These are phyloP conservation scores for Corylus americana DNA, from an alignment of 306 rosid species.

Conservation along the genomic window DNA sequence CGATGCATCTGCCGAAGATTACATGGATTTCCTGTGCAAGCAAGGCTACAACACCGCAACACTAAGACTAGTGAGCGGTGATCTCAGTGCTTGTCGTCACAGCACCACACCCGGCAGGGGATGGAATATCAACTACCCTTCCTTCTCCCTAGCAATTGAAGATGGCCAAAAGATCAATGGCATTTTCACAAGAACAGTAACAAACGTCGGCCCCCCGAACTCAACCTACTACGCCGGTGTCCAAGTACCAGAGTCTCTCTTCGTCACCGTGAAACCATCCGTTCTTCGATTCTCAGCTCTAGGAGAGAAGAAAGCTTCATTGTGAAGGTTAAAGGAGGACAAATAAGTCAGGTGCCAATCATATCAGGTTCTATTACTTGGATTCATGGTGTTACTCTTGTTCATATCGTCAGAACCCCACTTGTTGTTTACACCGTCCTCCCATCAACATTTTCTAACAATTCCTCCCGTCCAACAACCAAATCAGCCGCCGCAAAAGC, in stretches of 20 bases:
- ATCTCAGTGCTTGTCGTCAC: constrained; percentile 21
- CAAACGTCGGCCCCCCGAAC: constrained; percentile 33
- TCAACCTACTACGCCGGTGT: constrained; percentile 25
- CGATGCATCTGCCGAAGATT: constrained; percentile 20
- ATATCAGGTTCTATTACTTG: constrained; percentile 27
- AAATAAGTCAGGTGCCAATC: constrained; percentile 25
- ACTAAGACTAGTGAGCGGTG: constrained; percentile 19
- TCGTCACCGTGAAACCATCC: constrained; percentile 15
- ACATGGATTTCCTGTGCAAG: constrained; percentile 25
- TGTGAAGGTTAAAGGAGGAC: constrained; percentile 14
- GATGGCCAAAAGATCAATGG: constrained; percentile 25
- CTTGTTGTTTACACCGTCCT: constrained; percentile 30
- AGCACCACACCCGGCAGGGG: constrained; percentile 21
- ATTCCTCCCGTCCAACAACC: neutral
- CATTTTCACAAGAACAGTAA: constrained; percentile 31
- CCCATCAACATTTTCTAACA: neutral
- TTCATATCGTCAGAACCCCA: constrained; percentile 28
- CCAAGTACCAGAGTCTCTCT: neutral
- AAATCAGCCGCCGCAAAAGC: neutral
- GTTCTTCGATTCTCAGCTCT: constrained; percentile 24
- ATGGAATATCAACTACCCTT: constrained; percentile 41
- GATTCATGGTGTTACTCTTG: neutral
- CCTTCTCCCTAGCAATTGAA: constrained; percentile 27
- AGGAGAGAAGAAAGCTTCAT: constrained; percentile 28
- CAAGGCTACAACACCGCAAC: constrained; percentile 35